Base-by-base conservation (phyloP, 129 eudicot genomes). In the Flaveria ramosissima region DNA sequence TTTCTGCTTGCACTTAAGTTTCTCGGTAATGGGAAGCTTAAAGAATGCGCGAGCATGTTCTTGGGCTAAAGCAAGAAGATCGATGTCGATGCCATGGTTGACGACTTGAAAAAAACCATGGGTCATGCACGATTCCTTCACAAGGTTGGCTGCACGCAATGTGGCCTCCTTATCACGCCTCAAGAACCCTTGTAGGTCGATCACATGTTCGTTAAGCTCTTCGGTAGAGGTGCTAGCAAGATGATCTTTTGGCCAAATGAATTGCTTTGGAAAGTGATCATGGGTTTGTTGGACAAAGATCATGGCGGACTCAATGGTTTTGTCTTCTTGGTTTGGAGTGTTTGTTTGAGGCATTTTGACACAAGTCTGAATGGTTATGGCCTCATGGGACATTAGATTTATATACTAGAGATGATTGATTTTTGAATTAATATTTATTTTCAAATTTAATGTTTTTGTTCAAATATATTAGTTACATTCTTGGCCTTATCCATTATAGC, bases 81-180 rank as follows among this genome's bases (percentile, higher is more conserved):
- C 19, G 1, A 51, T 67, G 68, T 88, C 92, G 19, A 88, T 76
- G 1, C 89, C 92, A 68, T 88, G 92, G 52, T 85, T 88, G 27
- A 88, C 73, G 15, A 88, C 88, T 75, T 85, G 92, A 73, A 88
- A 88, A 75, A 85, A 81, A 23, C 89, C 92, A 71, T 85, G 89
- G 63, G 26, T 78, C 45, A 67, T 9, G 61, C 89, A 85, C 21
- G 89, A 84, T 17, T 79, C 60, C 52, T 76, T 68, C 16, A 88
- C 70, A 21, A 82, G 87, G 50, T 13, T 76, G 30, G 80, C 81
- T 20, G 81, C 81, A 20, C 17, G 55, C 5, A 60, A 74, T 19
- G 61, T 80, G 9, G 82, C 75, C 39, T 56, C 73, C 2, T 46
- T 12, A 12, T 87, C 92, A 36, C 74, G 81, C 3, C 23, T 69